Conservation (phyloP, 1,284 basidiomycete genomes). For the Bjerkandera adusta region DNA sequence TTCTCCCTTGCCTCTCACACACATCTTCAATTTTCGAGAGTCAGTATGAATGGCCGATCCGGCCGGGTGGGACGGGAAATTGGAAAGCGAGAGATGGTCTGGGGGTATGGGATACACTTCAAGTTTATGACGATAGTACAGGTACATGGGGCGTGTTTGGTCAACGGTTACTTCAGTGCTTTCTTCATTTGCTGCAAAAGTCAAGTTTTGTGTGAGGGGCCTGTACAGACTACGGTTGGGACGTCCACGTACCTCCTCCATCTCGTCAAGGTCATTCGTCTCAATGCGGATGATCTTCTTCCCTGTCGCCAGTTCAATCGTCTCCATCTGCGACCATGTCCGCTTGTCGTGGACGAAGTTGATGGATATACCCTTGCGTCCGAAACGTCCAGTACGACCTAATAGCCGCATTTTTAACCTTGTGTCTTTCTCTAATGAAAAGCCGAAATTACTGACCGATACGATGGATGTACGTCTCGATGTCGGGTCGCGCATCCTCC, state of each 20-base stretch:
- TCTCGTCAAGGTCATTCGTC: constrained; percentile 83
- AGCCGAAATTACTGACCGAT: constrained; percentile 66
- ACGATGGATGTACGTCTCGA: constrained; percentile 98
- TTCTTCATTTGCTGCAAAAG: constrained; percentile 68
- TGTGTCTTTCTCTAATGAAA: background rate
- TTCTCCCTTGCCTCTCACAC: too few species aligned
- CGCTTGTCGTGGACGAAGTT: constrained; percentile 91
- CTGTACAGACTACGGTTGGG: background rate
- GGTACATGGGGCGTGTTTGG: too few species aligned
- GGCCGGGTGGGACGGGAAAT: too few species aligned
- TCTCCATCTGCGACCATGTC: constrained; percentile 84
- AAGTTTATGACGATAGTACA: too few species aligned
- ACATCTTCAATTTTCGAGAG: too few species aligned
- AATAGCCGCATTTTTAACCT: constrained; percentile 1
- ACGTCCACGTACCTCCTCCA: constrained; percentile 70
- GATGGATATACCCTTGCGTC: constrained; percentile 93
- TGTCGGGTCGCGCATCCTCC: constrained; percentile 68
- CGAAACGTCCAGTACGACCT: constrained; percentile 96
- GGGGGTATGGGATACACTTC: too few species aligned
- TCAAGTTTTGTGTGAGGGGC: background rate
- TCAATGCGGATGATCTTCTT: constrained; percentile 79
- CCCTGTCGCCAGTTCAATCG: constrained; percentile 76
- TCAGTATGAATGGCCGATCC: too few species aligned
- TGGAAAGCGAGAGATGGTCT: too few species aligned
- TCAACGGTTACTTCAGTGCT: constrained; percentile 54